phyloP scores from a whole-genome alignment of 768 basidiomycete genomes.

The Termitomyces sp. region DNA sequence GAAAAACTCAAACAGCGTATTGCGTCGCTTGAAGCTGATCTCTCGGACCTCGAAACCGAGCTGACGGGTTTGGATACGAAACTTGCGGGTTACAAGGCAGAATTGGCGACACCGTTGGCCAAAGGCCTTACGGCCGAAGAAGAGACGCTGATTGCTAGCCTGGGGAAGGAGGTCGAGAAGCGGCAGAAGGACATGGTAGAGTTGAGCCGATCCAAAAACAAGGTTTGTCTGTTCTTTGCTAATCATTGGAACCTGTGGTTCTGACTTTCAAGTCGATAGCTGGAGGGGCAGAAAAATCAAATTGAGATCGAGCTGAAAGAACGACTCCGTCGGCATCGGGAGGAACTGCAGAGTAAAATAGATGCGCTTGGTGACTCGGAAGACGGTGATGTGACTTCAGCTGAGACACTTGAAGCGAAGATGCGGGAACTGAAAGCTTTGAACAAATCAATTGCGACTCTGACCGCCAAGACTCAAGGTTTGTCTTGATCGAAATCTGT shows the following conservation, averaged over 20 bases:
- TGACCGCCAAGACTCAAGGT: constrained; percentile 65
- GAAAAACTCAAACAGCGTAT: constrained; percentile 65
- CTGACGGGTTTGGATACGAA: constrained; percentile 58
- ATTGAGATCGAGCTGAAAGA: constrained; percentile 94
- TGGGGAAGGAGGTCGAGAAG: constrained; percentile 75
- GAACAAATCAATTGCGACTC: constrained; percentile 58
- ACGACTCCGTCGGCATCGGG: constrained; percentile 71
- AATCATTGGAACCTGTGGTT: not conserved
- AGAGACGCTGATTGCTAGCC: constrained; percentile 54
- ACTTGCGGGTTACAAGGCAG: constrained; percentile 59
- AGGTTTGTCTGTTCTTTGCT: constrained; percentile 45
- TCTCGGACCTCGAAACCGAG: constrained; percentile 73
- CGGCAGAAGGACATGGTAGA: constrained; percentile 69
- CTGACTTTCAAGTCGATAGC: constrained; percentile 29
- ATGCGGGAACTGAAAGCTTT: constrained; percentile 68
- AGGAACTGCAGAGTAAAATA: constrained; percentile 73
- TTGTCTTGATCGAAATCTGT: constrained; percentile 14
- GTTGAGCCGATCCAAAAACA: constrained; percentile 61
- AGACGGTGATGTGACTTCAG: constrained; percentile 50
- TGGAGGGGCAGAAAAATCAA: constrained; percentile 73
- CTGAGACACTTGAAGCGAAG: constrained; percentile 65
- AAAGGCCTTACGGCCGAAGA: constrained; percentile 75
- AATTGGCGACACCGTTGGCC: constrained; percentile 72
- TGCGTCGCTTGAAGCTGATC: constrained; percentile 58
- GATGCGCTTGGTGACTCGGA: constrained; percentile 69